Evolutionary conservation across 2,329 filamentous ascomycete species (phyloP).

Genomic region (Alternaria atra): DNA sequence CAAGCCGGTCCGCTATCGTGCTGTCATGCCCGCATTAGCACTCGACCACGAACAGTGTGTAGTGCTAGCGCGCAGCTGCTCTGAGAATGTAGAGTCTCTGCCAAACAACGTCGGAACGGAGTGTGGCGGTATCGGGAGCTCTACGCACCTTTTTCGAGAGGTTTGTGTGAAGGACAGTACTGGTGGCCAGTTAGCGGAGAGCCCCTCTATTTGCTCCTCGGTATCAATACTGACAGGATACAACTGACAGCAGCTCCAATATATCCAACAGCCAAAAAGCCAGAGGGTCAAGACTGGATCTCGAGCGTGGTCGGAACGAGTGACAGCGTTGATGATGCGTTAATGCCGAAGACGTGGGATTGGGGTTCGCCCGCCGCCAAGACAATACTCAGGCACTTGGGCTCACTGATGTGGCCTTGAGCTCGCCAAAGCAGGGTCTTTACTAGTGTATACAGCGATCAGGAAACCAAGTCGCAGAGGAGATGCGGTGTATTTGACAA

Average conservation of each 20-base stretch:
- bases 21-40: conserved; percentile 31
- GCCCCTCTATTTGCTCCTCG: conserved; percentile 39
- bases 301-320: conserved; percentile 19
- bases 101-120: background rate
- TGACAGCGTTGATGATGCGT: conserved; percentile 28
- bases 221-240: conserved; percentile 36
- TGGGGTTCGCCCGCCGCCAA: conserved; percentile 47
- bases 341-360: conserved; percentile 42
- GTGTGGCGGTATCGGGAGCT: conserved; percentile 23
- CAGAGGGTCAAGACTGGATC: conserved; percentile 11
- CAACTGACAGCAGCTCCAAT: conserved; percentile 17
- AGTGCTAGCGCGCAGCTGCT: background rate
- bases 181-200: conserved; percentile 47
- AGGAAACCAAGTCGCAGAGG: conserved; percentile 1
- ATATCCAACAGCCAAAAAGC: conserved; percentile 21
- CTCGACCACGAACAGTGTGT: conserved; percentile 5
- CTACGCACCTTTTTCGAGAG: conserved; percentile 45
- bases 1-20: conserved; percentile 20
- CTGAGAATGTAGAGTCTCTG: background rate
- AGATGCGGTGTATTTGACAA: background rate
- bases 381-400: conserved; percentile 31
- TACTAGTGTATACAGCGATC: conserved; percentile 20
- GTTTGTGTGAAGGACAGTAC: conserved; percentile 39
- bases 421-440: conserved; percentile 35
- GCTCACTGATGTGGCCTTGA: conserved; percentile 46